Evolutionary conservation across 2,329 filamentous ascomycete genomes (phyloP).

Genomic region (Magnaporthiopsis poae): DNA sequence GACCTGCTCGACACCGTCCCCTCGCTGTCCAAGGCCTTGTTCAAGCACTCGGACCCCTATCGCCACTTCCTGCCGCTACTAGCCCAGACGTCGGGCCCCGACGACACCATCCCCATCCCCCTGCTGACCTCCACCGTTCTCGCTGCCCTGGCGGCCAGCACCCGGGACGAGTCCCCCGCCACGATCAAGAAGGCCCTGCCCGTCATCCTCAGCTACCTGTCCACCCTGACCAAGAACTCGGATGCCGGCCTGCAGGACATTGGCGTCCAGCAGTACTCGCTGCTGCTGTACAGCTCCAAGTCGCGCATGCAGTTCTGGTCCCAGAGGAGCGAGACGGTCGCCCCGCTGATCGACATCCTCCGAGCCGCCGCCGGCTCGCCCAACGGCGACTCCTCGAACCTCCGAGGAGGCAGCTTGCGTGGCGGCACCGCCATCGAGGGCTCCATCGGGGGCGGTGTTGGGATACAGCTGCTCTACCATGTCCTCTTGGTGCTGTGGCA

Average conservation of each 20-base stretch:
- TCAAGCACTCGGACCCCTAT: slow-evolving; percentile 69
- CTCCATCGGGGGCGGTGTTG: slow-evolving; percentile 67
- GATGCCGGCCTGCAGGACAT: slow-evolving; percentile 92
- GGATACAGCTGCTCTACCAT: slow-evolving; percentile 79
- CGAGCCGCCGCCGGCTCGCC: slow-evolving; percentile 63
- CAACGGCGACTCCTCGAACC: slow-evolving; percentile 47
- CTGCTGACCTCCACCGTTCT: slow-evolving; percentile 83
- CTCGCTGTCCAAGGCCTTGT: slow-evolving; percentile 63
- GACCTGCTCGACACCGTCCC: slow-evolving; percentile 81
- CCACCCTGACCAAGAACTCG: slow-evolving; percentile 69
- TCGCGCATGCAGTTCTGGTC: slow-evolving; percentile 82
- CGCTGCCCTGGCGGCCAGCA: slow-evolving; percentile 62
- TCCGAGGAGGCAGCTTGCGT: slow-evolving; percentile 41
- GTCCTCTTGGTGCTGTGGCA: slow-evolving; percentile 92
- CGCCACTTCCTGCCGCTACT: slow-evolving; percentile 76
- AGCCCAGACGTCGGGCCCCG: slow-evolving; percentile 60
- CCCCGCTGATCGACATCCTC: slow-evolving; percentile 73
- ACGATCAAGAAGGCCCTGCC: slow-evolving; percentile 66
- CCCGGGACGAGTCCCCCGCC: slow-evolving; percentile 52
- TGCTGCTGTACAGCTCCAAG: slow-evolving; percentile 64
- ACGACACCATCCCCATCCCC: slow-evolving; percentile 71
- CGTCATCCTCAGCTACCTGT: slow-evolving; percentile 75
- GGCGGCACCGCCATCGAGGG: slow-evolving; percentile 53
- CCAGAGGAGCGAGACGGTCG: slow-evolving; percentile 74
- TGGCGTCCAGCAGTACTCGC: slow-evolving; percentile 82